phyloP scores from a whole-genome alignment of 805 yeast genomes.

The Candida andamanensis region DNA sequence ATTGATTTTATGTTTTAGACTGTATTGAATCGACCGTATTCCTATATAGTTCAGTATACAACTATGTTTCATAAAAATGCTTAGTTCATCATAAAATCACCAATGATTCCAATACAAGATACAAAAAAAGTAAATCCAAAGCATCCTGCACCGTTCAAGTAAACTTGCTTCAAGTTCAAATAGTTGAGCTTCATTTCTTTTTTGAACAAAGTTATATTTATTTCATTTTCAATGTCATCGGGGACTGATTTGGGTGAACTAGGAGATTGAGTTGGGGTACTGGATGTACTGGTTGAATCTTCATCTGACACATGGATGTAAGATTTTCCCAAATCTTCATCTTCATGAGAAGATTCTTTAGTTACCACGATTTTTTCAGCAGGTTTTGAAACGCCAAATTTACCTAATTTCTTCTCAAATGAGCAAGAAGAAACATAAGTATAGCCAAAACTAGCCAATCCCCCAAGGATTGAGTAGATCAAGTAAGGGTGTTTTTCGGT shows the following conservation, averaged over 20 bases:
- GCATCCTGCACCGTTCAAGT: constrained; percentile 36
- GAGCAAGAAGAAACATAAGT: constrained; percentile 13
- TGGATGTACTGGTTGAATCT: constrained; percentile 18
- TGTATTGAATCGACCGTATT: too few species aligned
- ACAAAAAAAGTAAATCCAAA: constrained; percentile 44
- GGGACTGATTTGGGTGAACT: constrained; percentile 11
- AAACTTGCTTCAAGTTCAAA: constrained; percentile 29
- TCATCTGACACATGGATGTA: constrained; percentile 41
- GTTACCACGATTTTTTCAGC: not conserved
- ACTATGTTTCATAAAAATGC: too few species aligned
- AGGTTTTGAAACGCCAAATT: constrained; percentile 4
- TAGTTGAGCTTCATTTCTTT: constrained; percentile 23
- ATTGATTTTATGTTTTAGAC: too few species aligned
- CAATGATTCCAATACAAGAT: constrained; percentile 52
- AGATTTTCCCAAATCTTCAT: constrained; percentile 27
- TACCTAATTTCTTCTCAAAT: constrained; percentile 13
- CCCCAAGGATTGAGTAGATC: constrained; percentile 57
- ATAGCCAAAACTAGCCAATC: constrained; percentile 36
- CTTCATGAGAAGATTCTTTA: constrained; percentile 2
- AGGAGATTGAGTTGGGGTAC: constrained; percentile 16
- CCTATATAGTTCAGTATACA: too few species aligned
- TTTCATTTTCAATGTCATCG: constrained; percentile 19
- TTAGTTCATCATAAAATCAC: constrained; percentile 32
- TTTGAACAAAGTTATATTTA: constrained; percentile 23
- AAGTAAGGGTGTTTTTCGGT: constrained; percentile 68